Conservation (phyloP, 176 grass and related monocot species). For the Paspalum notatum region DNA sequence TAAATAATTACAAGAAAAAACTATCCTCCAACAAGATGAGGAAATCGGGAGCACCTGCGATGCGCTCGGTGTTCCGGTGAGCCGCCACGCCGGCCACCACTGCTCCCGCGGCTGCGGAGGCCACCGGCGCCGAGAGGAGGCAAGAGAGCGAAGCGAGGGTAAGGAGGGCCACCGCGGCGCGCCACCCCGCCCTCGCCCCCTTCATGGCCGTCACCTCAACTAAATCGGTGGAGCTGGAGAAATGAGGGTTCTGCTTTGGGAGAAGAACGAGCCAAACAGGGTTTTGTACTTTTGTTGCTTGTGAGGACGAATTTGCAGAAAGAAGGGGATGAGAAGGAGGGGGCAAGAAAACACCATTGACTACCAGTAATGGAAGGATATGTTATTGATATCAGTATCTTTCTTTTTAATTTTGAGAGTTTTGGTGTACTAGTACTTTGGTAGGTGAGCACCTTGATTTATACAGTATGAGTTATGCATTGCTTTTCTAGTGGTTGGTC, state of each 20-base stretch:
- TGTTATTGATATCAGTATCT: background rate
- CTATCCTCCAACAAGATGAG: background rate
- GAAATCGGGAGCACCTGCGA: slow-evolving; percentile 32
- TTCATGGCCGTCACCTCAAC: slow-evolving; percentile 22
- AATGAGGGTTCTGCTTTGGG: background rate
- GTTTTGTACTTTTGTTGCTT: slow-evolving; percentile 27
- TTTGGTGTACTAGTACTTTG: background rate
- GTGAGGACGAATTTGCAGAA: slow-evolving; percentile 1
- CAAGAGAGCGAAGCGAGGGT: slow-evolving; percentile 9
- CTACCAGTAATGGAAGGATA: background rate
- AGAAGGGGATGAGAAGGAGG: background rate
- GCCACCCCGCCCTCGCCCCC: background rate
- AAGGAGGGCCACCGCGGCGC: slow-evolving; percentile 14
- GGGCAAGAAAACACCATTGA: background rate
- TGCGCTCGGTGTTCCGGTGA: slow-evolving; percentile 45
- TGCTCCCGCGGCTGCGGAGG: background rate
- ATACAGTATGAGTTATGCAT: background rate
- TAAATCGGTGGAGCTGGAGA: background rate
- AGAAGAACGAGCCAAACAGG: background rate
- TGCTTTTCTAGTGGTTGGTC: background rate
- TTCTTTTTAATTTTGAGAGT: background rate
- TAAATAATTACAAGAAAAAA: slow-evolving; percentile 7
- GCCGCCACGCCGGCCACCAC: background rate
- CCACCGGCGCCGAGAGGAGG: slow-evolving; percentile 13
- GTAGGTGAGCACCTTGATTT: background rate